Base-by-base conservation (phyloP, 331 rosid genomes). In the Prunus yedoensis region DNA sequence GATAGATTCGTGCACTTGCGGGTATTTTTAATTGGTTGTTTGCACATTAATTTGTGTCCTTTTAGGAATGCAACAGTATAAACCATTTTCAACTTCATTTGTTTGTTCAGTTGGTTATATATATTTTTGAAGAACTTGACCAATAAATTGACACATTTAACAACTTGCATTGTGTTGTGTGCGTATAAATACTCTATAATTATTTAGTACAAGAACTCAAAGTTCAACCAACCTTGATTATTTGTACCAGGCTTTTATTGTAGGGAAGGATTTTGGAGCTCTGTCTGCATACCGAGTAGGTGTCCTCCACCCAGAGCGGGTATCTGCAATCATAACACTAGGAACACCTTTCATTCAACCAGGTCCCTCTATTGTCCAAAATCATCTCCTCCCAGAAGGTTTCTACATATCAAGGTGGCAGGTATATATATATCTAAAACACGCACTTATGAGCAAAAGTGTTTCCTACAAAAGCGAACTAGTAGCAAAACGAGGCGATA, bases 351-450 rank as follows among this genome's bases (percentile, higher is more conserved):
- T 80, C 80, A 38, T 54, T 18, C 57, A 68, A 7, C 91, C 90
- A 0, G 87, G 88, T 74, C 82, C 88, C 20, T 60, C 80, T 68
- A 70, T 71, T 58, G 13, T 83, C 30, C 60, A 70, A n/a, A 78
- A 74, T 28, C 76, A 87, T 77, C 85, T 65, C 59, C 88, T 89
- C 67, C 90, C 94, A 3, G 57, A 80, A 67, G 94, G 87, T 56
- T 87, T 84, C 68, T 86, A 88, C 35, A 1, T 85, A 4, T 25
- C 84, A 18, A 78, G 91, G 79, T 89, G 87, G 87, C 85, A 87
- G 90, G 94, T n/a, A n/a, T 85, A 76, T 23, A 28, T 11, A 2
- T 10, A 23, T 4, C 11, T 21, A 16, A 0, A 14, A 41, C 1
- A 17, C 0, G 1, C 6, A 2, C 11, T 20, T 60, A 4, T 16